Conservation (phyloP, 2,329 filamentous ascomycete species). For the Aureobasidium namibiae region DNA sequence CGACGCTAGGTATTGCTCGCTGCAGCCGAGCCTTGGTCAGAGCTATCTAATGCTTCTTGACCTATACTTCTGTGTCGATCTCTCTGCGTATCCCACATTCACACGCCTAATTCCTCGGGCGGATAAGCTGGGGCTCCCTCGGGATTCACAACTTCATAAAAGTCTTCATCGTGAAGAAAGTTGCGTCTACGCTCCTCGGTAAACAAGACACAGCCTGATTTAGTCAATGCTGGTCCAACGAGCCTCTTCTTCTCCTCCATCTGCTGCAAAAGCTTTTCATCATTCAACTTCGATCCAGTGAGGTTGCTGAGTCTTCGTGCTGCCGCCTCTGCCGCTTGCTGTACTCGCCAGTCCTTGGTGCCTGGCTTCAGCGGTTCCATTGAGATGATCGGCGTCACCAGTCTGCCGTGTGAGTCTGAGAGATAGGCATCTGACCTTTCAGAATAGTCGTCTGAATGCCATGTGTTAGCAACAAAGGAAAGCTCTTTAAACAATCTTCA, state of each 20-base stretch:
- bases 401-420: conserved; percentile 38
- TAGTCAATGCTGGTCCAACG: conserved; percentile 46
- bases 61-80: not conserved
- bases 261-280: conserved; percentile 39
- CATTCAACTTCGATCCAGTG: conserved; percentile 11
- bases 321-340: conserved; percentile 5
- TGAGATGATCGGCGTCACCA: conserved; percentile 34
- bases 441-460: conserved; percentile 25
- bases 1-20: not conserved
- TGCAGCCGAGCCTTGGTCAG: not conserved
- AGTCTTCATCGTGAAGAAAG: conserved; percentile 44
- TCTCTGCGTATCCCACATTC: not conserved
- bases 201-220: conserved; percentile 44
- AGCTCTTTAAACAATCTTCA: conserved; percentile 14
- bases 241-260: conserved; percentile 42
- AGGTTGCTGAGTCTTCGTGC: conserved; percentile 28
- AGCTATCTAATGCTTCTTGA: not conserved
- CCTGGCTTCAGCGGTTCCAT: not conserved
- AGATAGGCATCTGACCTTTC: conserved; percentile 38
- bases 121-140: not conserved
- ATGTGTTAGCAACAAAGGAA: not conserved
- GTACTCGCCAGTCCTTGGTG: conserved; percentile 2
- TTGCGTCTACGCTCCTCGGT: conserved; percentile 43
- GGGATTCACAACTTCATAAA: conserved; percentile 17
- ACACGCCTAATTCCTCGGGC: not conserved